Evolutionary conservation across 805 yeast species (phyloP), one percentile per base, ranked within the genome.

Genomic region (Cephaloascus albidus): DNA sequence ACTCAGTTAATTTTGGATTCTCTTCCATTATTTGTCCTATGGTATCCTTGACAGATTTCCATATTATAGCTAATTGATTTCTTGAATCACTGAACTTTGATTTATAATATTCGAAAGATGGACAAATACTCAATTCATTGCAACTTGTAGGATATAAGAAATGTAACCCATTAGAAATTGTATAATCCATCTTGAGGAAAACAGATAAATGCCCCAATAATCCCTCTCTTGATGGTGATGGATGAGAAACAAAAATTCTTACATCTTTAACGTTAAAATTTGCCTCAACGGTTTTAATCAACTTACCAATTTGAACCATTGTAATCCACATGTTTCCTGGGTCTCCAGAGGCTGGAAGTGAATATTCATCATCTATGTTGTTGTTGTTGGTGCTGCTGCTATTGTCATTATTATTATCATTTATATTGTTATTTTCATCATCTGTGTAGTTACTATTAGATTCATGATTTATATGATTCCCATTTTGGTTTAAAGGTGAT

Each of bases 251-350:
- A 49, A 85, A 76, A 5, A 85, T 53, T 45, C 81, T 73, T 35
- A 81, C 72, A 38, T 81, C 73, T 44, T 60, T 54, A 49, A 67
- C 52, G 57, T 60, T 58, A 41, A 65, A 20, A 12, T 12, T 14
- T 46, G 41, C 60, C 40, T 52, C 59, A 42, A 63, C 68, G 0
- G 77, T 71, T 44, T 72, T 66, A 17, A 77, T 62, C 38, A 84
- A 63, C 53, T 74, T 80, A 3, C 90, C 89, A 32, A 85, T 59
- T 53, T 84, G 93, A 38, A 81, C 56, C 43, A 81, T 57, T 6
- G 86, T 79, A 31, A 81, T 69, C 94, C 94, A 84, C 34, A 81
- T 66, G 45, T 80, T 80, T 2, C 90, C 89, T 1, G 76, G 72
- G 43, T 70, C 75, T 2, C 77, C 75, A 33, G 76, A 68, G 3